Evolutionary conservation across 768 basidiomycete species (phyloP), one percentile per base, ranked within the genome.

Genomic region (Omphalotus guepiniiformis): DNA sequence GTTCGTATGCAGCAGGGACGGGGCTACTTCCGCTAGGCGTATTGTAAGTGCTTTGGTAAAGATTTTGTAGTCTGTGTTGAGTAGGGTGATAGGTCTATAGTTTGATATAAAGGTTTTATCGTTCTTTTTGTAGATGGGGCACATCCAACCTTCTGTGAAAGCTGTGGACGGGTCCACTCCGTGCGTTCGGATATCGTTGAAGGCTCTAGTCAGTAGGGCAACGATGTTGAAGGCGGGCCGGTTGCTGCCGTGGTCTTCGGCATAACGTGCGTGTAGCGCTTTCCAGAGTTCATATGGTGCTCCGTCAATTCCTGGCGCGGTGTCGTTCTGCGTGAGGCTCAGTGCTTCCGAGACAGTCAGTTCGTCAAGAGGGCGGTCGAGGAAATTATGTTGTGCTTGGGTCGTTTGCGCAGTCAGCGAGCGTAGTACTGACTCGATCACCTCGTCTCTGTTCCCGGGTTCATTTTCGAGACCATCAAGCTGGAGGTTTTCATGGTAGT

Each of bases 51-150:
- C 48, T 37, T 62, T 68, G 0, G 61, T 70, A 26, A 67, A 42
- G 0, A 66, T 19, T 35, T 69, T 69, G 8, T 69, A 69, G 45
- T 68, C 62, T 0, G 61, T 53, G 39, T 70, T 68, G 0, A 69
- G 42, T 0, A 63, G 50, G 0, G 56, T 60, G 0, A 63, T 63
- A 0, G 59, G 61, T 0, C 53, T 0, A 30, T 63, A 63, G 25
- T 55, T 61, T 25, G 42, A 48, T 3, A 59, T 59, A 3, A 50
- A 34, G 0, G 5, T 34, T 0, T 21, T 6, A 8, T 61, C 58
- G 8, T 58, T 64, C 28, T 67, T 64, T 25, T 69, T 69, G 34
- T 58, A 68, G 0, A 69, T 26, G 0, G 57, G 61, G 45, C 58
- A 53, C 50, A 56, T 53, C 55, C 55, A 56, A 3, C 65, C 65